Evolutionary conservation across 257 asterid species (phyloP).

Genomic region (Ligustrum vulgare): DNA sequence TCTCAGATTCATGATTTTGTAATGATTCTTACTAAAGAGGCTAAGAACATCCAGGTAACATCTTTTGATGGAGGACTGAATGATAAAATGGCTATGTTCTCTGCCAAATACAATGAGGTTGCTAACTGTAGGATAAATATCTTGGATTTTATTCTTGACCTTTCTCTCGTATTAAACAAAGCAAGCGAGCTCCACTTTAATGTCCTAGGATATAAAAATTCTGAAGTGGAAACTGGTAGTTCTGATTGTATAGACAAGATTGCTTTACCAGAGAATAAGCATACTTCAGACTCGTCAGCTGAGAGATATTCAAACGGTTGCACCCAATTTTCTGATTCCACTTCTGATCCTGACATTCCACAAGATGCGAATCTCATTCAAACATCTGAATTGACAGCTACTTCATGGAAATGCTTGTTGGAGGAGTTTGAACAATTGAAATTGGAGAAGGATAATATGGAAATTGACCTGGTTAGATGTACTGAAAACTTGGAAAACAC

Average conservation of each 20-base stretch:
- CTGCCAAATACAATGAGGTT: conserved; percentile 57
- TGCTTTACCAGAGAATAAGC: conserved; percentile 81
- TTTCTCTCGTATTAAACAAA: conserved; percentile 60
- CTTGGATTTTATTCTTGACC: conserved; percentile 61
- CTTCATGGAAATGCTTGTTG: conserved; percentile 70
- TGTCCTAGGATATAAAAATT: conserved; percentile 63
- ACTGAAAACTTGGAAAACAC: conserved; percentile 59
- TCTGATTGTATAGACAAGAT: conserved; percentile 91
- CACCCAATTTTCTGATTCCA: conserved; percentile 67
- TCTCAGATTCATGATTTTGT: conserved; percentile 66
- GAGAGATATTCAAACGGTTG: conserved; percentile 62
- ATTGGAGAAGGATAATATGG: conserved; percentile 66
- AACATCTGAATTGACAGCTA: conserved; percentile 57
- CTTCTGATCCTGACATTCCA: conserved; percentile 82
- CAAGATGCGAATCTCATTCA: conserved; percentile 80
- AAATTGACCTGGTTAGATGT: conserved; percentile 56
- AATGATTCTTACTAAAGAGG: conserved; percentile 67
- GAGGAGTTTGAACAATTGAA: conserved; percentile 88
- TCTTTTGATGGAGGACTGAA: conserved; percentile 51
- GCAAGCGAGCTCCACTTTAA: conserved; percentile 74
- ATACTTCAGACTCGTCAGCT: conserved; percentile 42
- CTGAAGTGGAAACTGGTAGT: conserved; percentile 68
- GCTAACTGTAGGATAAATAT: conserved; percentile 35
- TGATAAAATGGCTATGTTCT: conserved; percentile 45
- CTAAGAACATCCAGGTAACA: conserved; percentile 53